Base-by-base conservation (phyloP, 768 basidiomycete species). In the Austroboletus eburneus region DNA sequence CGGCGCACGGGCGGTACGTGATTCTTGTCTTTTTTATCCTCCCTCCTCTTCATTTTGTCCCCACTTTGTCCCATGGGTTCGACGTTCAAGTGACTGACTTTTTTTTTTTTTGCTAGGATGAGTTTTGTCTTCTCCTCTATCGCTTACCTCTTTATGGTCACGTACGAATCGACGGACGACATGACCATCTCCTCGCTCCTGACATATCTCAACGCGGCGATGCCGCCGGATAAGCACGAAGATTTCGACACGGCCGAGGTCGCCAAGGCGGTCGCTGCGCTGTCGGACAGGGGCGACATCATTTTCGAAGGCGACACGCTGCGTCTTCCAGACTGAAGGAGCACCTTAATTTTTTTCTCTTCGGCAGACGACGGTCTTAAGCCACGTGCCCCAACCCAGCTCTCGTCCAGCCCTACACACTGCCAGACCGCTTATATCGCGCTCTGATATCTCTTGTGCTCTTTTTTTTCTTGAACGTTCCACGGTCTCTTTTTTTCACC, bases 231-330 rank as follows among this genome's bases (percentile, higher is more conserved):
- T 60, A 88, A 88, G 65, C 80, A 87, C 58, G 86, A 88, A 68
- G 86, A 89, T 52, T 89, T 86, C 51, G 86, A 89, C 63, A 86
- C 84, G 12, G 73, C 74, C 2, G 87, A 89, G 66, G 84, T 89
- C 16, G 74, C 74, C 6, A 71, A 72, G 39, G 73, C 72, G 4
- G 75, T 75, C 13, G 75, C 69, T 1, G 55, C 61, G 12, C 54
- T 80, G 40, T 69, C 74, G 32, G 78, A 77, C 23, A 68, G 68
- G 47, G 77, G 78, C 0, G 64, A 71, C 32, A 65, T 81, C 8
- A 54, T 72, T 22, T 71, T 80, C 38, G 76, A 79, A 57, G 80
- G 79, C 5, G 80, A 82, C 29, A 68, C 61, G 22, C 50, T 66
- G 6, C 64, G 64, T 50, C 62, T 66, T 34, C 49, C 55, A 8